Evolutionary conservation across 345 rosid genomes (phyloP), one percentile per base, ranked within the genome.

Genomic region (Eucalyptus cladocalyx): DNA sequence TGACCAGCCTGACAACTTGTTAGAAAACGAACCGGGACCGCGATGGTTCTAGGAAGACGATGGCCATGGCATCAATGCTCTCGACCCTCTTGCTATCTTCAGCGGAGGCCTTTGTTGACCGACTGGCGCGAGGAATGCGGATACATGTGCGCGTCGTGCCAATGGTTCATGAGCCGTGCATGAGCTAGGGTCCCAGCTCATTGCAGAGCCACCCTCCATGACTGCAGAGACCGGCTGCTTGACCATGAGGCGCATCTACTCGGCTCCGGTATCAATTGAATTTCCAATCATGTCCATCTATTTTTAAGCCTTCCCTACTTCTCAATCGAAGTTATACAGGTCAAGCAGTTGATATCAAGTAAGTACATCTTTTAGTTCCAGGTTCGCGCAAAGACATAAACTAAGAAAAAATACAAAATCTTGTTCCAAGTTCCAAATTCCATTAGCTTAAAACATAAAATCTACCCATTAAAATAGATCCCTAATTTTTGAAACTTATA

Each of bases 381-480:
- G 80, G 42, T 69, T 17, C 5, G 1, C 11, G 0, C 0, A 4
- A 2, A 53, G 5, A 53, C 5, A 53, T 53, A 53, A 53, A 53
- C 5, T 53, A 53, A 53, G 5, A 53, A 53, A 53, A 53, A 53
- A 21, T 21, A 21, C 58, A 53, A 53, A 53, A 21, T 53, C 11
- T 53, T 53, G 58, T 53, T 53, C 5, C 11, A 53, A 53, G 58
- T 53, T 53, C 11, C 11, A 21, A 1, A 53, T 53, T 53, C 26
- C 26, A 53, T 1, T 2, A 0, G 0, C 58, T 53, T 53, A 53
- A 21, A 53, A 53, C 26, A 3, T 53, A 53, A 21, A 53, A 53
- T 5, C 11, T 53, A 53, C 0, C 0, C 2, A 1, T 21, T 53
- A 21, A 53, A 53, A 53, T 53, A 53, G 5, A 21, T 53, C 0